Evolutionary conservation across 2,329 filamentous ascomycete genomes (phyloP), one percentile per base, ranked within the genome.

Genomic region (Uncinocarpus reesii): DNA sequence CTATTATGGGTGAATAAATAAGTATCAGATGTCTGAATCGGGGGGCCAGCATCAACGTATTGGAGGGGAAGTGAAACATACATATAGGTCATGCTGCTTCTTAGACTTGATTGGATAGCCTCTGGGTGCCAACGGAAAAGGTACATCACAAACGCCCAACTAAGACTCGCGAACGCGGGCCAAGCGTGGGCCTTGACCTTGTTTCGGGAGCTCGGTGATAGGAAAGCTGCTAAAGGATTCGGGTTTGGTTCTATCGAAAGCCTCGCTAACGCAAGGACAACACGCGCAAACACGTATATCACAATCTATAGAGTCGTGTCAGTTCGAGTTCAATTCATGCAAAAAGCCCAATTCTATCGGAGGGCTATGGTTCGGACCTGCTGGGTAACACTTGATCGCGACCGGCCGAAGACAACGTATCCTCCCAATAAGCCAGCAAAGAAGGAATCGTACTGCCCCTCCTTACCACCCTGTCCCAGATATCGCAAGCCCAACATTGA

Each of bases 71-170:
- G 18, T 18, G 3, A 37, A 46, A 75, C 78, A 62, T 90, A 98
- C 73, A 98, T 95, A 63, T 98, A 98, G 58, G 80, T 86, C 92
- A 98, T 98, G 71, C 88, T 95, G 69, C 81, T 89, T 65, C 87
- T 78, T 73, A 98, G 70, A 66, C 89, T 95, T 52, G 82, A 80
- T 75, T 95, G 92, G 62, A 98, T 77, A 49, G 85, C 86, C 59
- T 93, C 86, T 4, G 92, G 88, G 70, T 96, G 82, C 78, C 84
- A 86, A 59, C 85, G 79, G 73, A 95, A 98, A 52, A 98, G 69
- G 70, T 90, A 87, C 92, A 98, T 98, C 55, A 98, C 88, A 61
- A 80, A 73, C 3, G 83, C 92, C 92, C 92, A 98, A 61, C 84
- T 93, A 55, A 90, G 60, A 57, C 83, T 85, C 35, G 92, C 90